phyloP scores from a whole-genome alignment of 495 filamentous ascomycete species.

The Aspergillus diversus region DNA sequence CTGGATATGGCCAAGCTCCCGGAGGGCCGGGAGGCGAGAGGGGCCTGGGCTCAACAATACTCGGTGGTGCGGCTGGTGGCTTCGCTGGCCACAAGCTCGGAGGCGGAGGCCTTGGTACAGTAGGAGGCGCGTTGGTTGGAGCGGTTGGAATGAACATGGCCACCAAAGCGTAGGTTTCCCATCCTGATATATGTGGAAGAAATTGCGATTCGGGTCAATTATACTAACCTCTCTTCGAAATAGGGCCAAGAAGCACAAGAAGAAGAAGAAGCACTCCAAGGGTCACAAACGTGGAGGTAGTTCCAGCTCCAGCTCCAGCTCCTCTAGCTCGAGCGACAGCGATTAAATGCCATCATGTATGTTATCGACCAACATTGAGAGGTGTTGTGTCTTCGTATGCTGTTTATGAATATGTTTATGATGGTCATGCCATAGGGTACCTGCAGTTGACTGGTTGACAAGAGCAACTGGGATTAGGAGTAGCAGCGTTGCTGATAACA shows the following conservation, averaged over 20 bases:
- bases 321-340: constrained; percentile 32
- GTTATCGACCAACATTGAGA: constrained; percentile 14
- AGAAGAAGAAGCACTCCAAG: constrained; percentile 37
- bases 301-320: constrained; percentile 37
- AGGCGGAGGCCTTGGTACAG: constrained; percentile 44
- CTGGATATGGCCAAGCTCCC: constrained; percentile 22
- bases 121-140: constrained; percentile 47
- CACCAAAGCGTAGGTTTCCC: constrained; percentile 40
- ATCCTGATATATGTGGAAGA: background rate
- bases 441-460: background rate
- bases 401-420: background rate
- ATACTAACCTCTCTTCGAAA: constrained; percentile 21
- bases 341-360: constrained; percentile 23
- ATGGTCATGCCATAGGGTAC: background rate
- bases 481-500: background rate
- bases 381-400: background rate
- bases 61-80: constrained; percentile 49
- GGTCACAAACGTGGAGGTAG: constrained; percentile 33
- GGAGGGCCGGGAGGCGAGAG: constrained; percentile 39
- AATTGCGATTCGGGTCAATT: background rate
- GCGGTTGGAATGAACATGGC: constrained; percentile 47
- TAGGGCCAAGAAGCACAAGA: constrained; percentile 37
- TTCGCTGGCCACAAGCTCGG: constrained; percentile 48
- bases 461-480: background rate
- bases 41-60: constrained; percentile 47